phyloP scores from a whole-genome alignment of 768 basidiomycete species.

The Pleurotus eryngii region DNA sequence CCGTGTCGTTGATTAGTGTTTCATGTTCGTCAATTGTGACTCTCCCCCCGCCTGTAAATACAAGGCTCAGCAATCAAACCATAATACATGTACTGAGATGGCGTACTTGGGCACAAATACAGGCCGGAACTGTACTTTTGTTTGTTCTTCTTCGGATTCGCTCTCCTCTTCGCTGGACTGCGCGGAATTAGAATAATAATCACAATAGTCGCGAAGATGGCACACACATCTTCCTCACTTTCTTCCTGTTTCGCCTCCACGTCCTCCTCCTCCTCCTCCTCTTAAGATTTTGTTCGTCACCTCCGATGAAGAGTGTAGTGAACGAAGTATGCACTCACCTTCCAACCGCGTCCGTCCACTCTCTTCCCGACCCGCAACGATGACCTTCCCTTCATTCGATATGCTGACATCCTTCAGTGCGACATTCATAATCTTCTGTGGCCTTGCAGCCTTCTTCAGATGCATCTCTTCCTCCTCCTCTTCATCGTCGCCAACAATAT shows the following conservation, averaged over 20 bases:
- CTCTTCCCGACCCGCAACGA: slow-evolving; percentile 75
- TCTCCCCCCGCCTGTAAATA: slow-evolving; percentile 61
- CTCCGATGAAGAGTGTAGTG: slow-evolving; percentile 7
- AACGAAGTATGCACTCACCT: slow-evolving; percentile 15
- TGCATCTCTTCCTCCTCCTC: slow-evolving; percentile 43
- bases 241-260: slow-evolving; percentile 26
- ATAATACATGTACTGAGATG: neutral
- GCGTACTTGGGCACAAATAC: slow-evolving; percentile 93
- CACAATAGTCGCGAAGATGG: neutral
- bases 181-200: slow-evolving; percentile 13
- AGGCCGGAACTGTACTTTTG: slow-evolving; percentile 80
- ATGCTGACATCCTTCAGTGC: slow-evolving; percentile 78
- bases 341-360: slow-evolving; percentile 69
- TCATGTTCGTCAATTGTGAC: slow-evolving; percentile 71
- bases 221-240: slow-evolving; percentile 33
- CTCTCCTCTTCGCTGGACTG: slow-evolving; percentile 86
- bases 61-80: slow-evolving; percentile 7
- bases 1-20: slow-evolving; percentile 64
- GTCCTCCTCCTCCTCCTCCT: slow-evolving; percentile 49
- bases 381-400: slow-evolving; percentile 76
- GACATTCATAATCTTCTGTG: slow-evolving; percentile 62
- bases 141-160: slow-evolving; percentile 73
- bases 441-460: slow-evolving; percentile 41
- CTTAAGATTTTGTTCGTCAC: slow-evolving; percentile 15
- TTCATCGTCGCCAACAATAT: slow-evolving; percentile 39